Percentiles rank a stretch among this genome's conserved stretches.
phyloP scores from a whole-genome alignment of 768 basidiomycete species.

The Russula abietina region DNA sequence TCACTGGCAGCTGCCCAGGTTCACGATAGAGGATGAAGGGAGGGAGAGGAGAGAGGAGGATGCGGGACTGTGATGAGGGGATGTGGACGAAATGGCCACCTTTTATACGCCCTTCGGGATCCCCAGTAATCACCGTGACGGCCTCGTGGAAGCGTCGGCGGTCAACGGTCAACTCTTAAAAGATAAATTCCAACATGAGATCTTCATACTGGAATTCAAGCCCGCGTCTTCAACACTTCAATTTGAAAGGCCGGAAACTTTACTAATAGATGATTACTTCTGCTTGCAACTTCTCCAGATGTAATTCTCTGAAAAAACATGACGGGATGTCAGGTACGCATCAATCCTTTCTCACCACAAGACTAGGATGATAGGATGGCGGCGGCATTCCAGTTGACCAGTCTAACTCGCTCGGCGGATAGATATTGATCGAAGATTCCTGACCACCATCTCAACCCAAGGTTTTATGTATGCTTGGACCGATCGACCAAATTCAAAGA shows the following conservation, averaged over 20 bases:
- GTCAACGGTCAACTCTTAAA: too few species aligned
- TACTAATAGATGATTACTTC: too few species aligned
- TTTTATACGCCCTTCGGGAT: background rate
- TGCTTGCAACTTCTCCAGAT: background rate
- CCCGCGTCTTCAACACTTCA: too few species aligned
- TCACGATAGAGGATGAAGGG: background rate
- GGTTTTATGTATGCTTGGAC: background rate
- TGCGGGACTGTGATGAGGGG: background rate
- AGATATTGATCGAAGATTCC: background rate
- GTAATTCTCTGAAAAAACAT: background rate
- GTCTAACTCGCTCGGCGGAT: background rate
- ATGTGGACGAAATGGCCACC: background rate
- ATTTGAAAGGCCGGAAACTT: too few species aligned
- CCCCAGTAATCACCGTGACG: background rate
- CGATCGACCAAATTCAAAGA: background rate
- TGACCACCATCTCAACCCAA: background rate
- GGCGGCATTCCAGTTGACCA: too few species aligned
- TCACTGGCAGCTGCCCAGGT: background rate
- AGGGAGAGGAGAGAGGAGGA: background rate
- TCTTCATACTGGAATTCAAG: conserved; percentile 1
- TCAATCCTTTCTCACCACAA: too few species aligned
- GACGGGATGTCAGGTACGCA: too few species aligned
- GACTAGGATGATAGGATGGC: background rate
- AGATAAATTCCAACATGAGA: too few species aligned
- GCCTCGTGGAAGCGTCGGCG: background rate